A percentile compares a stretch with the other conserved stretches of the same genome.
Evolutionary conservation across 352 stramenopile species (phyloP).

Genomic region (Phytopythium ostracodes): DNA sequence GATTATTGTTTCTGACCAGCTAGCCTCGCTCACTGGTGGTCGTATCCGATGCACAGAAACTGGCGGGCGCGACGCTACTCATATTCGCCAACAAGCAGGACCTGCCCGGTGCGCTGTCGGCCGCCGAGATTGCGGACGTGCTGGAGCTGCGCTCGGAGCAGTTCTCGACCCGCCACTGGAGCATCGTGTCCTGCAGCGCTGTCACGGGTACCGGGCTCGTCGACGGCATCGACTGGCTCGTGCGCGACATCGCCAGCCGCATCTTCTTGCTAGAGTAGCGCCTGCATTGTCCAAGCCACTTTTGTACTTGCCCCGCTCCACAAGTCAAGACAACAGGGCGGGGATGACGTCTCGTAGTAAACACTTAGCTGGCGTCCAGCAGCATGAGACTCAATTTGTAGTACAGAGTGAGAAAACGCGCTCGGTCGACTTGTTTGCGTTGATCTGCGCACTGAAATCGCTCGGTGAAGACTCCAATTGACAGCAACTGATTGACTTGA

Average conservation of each 20-base stretch:
- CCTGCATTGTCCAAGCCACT: too few species aligned
- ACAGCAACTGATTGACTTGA: too few species aligned
- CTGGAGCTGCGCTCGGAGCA: conserved; percentile 81
- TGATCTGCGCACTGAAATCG: too few species aligned
- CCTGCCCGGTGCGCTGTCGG: conserved; percentile 87
- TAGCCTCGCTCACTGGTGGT: too few species aligned
- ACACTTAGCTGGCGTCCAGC: too few species aligned
- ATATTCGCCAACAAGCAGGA: conserved; percentile 99
- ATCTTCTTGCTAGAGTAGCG: conserved; percentile 92
- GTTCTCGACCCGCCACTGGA: conserved; percentile 86
- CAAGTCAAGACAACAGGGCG: background rate
- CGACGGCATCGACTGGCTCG: conserved; percentile 98
- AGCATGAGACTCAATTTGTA: too few species aligned
- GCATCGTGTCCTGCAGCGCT: conserved; percentile 95
- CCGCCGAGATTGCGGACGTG: conserved; percentile 88
- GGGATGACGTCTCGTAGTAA: too few species aligned
- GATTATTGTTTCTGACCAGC: too few species aligned
- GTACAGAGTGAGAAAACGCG: too few species aligned
- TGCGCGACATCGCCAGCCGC: conserved; percentile 93
- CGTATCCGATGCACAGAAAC: conserved; percentile 74
- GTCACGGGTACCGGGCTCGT: conserved; percentile 94
- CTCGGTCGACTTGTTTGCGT: too few species aligned
- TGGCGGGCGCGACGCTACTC: conserved; percentile 97
- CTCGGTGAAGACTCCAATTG: too few species aligned
- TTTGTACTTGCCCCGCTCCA: too few species aligned